Conservation (phyloP, 495 filamentous ascomycete species). For the Talaromyces nanjingensis region DNA sequence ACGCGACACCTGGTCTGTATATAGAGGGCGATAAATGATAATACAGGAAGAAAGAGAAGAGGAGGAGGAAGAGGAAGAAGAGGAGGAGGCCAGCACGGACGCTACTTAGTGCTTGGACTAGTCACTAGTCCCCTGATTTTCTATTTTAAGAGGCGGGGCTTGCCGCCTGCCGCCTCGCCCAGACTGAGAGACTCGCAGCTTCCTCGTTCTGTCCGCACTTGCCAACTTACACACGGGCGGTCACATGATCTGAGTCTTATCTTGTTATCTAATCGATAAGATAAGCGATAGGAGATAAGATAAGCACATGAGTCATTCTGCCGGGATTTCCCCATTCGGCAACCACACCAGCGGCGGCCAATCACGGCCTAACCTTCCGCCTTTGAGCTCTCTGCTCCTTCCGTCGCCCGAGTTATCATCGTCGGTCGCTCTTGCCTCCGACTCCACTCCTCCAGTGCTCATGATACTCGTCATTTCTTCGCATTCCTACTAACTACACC, state of each 20-base stretch:
- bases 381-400: background rate
- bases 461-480: background rate
- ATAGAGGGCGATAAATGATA: background rate
- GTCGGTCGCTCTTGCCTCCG: background rate
- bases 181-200: background rate
- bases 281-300: background rate
- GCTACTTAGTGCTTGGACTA: background rate
- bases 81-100: background rate
- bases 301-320: background rate
- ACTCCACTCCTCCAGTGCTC: background rate
- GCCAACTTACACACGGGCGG: background rate
- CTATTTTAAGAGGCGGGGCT: slow-evolving; percentile 11
- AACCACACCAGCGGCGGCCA: background rate
- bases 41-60: background rate
- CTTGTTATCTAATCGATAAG: slow-evolving; percentile 1
- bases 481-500: background rate
- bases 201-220: background rate
- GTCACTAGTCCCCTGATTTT: slow-evolving; percentile 1
- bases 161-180: background rate
- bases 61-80: slow-evolving; percentile 8
- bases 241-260: background rate
- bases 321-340: slow-evolving; percentile 5
- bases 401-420: background rate
- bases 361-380: background rate
- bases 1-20: background rate